Base-by-base conservation (phyloP, 768 basidiomycete genomes). In the Pulveroboletus frians region DNA sequence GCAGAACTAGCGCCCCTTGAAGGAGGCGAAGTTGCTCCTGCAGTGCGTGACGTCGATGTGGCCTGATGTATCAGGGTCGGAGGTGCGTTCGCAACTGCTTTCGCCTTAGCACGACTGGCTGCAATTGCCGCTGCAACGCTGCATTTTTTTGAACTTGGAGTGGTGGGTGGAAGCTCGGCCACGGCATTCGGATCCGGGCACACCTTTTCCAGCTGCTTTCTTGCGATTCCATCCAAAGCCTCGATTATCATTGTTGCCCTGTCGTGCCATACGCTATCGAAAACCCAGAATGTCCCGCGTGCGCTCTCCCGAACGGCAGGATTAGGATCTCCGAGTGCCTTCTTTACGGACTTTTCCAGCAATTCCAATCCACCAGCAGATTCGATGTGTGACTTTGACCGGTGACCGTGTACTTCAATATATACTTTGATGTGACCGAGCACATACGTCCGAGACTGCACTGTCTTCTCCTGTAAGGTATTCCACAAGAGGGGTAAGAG, bases 81-180 rank as follows among this genome's bases (percentile, higher is more conserved):
- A 17, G 90, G 90, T 9, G 88, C 86, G 29, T 76, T 83, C 3
- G 90, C 88, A 52, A 89, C 89, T 18, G 80, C 84, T 60, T 84
- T 91, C 14, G 89, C 88, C 63, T 90, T 94, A 14, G 86, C 89
- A 20, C 92, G 79, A 63, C 88, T 93, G 18, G 92, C 91, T 35
- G 92, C 92, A 58, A 94, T 88, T 20, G 89, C 82, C 9, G 92
- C 88, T 35, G 88, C 85, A 47, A 93, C 74, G 50, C 88, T 90
- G 39, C 80, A 80, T 67, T 92, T 92, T 71, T 92, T 92, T 46
- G 67, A 66, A 46, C 65, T 69, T 43, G 79, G 79, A 14, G 85
- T 80, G 8, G 79, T 78, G 3, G 77, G 74, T 27, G 76, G 70
- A 21, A 74, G 62, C 21, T 62, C 54, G 11, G 69, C 70, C 17